These are phyloP conservation scores for Iris macrosiphon DNA, from an alignment of 106 monocot genomes.

Conservation along the genomic window DNA sequence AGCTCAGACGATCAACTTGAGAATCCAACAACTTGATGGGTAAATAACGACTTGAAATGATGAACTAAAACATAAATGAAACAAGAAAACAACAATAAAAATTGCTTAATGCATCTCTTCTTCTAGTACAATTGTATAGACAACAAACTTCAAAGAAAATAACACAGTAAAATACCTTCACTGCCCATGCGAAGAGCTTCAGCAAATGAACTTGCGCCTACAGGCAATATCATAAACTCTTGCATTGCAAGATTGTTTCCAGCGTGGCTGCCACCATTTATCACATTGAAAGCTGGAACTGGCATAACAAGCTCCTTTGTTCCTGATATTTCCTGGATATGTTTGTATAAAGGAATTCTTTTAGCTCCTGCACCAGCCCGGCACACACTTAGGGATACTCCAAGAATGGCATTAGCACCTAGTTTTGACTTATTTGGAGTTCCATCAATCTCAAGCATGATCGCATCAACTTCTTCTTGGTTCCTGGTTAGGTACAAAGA, in stretches of 20 bases:
- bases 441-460: slow-evolving; percentile 84
- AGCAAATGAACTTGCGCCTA: slow-evolving; percentile 85
- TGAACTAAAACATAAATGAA: neutral
- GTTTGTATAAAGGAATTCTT: slow-evolving; percentile 60
- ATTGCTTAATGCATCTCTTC: too few species aligned
- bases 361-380: slow-evolving; percentile 93
- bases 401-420: slow-evolving; percentile 78
- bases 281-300: slow-evolving; percentile 86
- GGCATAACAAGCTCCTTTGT: slow-evolving; percentile 90
- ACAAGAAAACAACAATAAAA: neutral
- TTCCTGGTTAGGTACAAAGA: slow-evolving; percentile 34
- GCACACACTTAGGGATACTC: slow-evolving; percentile 74
- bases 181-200: slow-evolving; percentile 92
- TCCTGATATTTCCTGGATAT: slow-evolving; percentile 72
- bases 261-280: slow-evolving; percentile 92
- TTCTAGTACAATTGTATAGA: too few species aligned
- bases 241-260: slow-evolving; percentile 99
- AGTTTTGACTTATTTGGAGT: slow-evolving; percentile 73
- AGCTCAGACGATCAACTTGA: too few species aligned
- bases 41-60: neutral
- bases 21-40: neutral
- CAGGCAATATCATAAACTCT: slow-evolving; percentile 97
- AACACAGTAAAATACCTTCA: slow-evolving; percentile 58
- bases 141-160: neutral
- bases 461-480: slow-evolving; percentile 65